Conservation (phyloP, 768 basidiomycete species). For the Phylloporus scabripes region DNA sequence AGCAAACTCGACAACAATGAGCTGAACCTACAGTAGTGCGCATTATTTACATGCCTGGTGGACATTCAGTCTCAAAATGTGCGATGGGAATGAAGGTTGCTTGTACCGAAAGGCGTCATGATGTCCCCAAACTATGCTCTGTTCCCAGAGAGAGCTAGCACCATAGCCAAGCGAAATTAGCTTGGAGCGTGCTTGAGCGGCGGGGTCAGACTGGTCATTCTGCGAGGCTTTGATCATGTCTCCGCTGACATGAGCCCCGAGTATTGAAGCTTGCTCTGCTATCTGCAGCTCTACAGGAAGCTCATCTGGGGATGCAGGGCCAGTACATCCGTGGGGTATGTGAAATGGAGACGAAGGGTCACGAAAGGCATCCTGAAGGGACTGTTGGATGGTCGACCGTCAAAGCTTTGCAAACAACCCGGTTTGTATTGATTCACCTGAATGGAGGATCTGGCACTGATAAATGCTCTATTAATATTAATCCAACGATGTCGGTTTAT, state of each 20-base stretch:
- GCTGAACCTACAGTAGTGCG: conserved; percentile 51
- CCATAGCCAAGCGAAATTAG: conserved; percentile 51
- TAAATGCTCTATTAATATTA: conserved; percentile 1
- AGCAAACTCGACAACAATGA: background rate
- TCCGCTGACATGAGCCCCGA: background rate
- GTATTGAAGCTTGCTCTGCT: conserved; percentile 5
- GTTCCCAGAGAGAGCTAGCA: conserved; percentile 68
- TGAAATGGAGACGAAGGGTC: conserved; percentile 65
- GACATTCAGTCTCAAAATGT: background rate
- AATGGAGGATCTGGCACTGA: conserved; percentile 26
- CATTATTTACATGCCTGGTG: conserved; percentile 72
- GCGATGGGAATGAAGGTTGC: background rate
- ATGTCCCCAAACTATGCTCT: conserved; percentile 74
- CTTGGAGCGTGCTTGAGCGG: conserved; percentile 38
- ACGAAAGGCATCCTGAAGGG: conserved; percentile 55
- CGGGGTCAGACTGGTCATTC: conserved; percentile 5
- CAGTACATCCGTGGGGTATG: conserved; percentile 51
- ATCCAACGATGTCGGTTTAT: background rate
- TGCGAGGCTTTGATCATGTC: background rate
- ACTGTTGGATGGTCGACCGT: conserved; percentile 32
- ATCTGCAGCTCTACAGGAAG: conserved; percentile 9
- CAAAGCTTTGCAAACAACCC: background rate
- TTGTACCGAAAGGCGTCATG: conserved; percentile 69
- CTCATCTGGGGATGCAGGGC: conserved; percentile 56
- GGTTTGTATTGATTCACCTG: conserved; percentile 13